Base-by-base conservation (phyloP, 1,284 basidiomycete genomes). In the Ganoderma meredithae region DNA sequence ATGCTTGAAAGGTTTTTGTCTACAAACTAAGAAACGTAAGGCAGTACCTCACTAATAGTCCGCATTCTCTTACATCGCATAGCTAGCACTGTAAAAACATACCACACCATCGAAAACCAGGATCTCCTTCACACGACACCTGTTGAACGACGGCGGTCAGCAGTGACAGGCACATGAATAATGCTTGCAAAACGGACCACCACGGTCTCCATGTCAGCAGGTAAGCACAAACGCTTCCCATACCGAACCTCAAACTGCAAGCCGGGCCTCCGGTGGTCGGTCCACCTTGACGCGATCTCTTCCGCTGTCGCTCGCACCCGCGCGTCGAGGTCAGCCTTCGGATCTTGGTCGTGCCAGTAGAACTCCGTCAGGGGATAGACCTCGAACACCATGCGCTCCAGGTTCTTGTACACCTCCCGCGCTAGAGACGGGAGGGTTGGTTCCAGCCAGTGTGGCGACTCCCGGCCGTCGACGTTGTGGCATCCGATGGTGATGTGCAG, bases 301-400 rank as follows among this genome's bases (percentile, higher is more conserved):
- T 55, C 52, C 15, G 52, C 52, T 1, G 52, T 55, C 52, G 27
- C 31, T 27, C 27, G 12, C 27, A 55, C 52, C 12, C 52, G 52
- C 15, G 31, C 52, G 15, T 27, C 52, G 27, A 55, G 27, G 17
- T 55, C 52, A 25, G 31, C 52, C 52, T 55, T 55, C 31, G 52
- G 52, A 12, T 55, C 52, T 19, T 55, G 52, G 52, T 55, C 52
- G 27, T 55, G 52, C 52, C 52, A 55, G 52, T 55, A 55, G 27
- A 55, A 55, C 52, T 55, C 52, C 13, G 52, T 55, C 52, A 55
- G 31, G 13, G 52, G 52, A 19, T 55, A 55, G 31, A 55, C 52
- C 52, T 55, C 52, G 15, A 55, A 55, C 27, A 55, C 52, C 4
- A 55, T 27, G 6, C 52, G 27, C 15, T 55, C 52, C 22, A 55